Conservation (phyloP, 495 filamentous ascomycete species). For the Penicillium parvum region DNA sequence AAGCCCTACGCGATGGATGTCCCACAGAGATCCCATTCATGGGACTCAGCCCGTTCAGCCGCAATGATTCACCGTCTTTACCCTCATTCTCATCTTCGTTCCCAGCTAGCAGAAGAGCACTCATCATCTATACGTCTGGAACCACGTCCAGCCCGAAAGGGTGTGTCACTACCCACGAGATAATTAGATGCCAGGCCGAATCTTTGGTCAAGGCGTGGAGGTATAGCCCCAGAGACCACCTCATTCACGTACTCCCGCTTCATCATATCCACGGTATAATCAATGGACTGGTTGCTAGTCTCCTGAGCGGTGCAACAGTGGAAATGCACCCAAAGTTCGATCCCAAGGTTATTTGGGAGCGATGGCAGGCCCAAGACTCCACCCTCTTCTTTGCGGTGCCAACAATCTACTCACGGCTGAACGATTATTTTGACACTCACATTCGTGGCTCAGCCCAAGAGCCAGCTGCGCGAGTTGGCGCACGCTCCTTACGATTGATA, state of each 20-base stretch:
- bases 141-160: conserved; percentile 45
- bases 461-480: conserved; percentile 26
- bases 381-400: conserved; percentile 46
- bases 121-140: conserved; percentile 47
- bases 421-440: conserved; percentile 42
- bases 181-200: conserved; percentile 41
- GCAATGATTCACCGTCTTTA: conserved; percentile 19
- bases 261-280: conserved; percentile 45
- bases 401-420: conserved; percentile 44
- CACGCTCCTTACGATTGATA: conserved; percentile 33
- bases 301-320: conserved; percentile 37
- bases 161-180: conserved; percentile 42
- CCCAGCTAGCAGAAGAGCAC: conserved; percentile 30
- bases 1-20: conserved; percentile 29
- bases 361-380: conserved; percentile 35
- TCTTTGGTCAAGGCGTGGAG: conserved; percentile 36
- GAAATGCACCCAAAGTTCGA: conserved; percentile 47
- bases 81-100: conserved; percentile 29
- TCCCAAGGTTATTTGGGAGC: conserved; percentile 38
- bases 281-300: conserved; percentile 36
- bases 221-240: conserved; percentile 31
- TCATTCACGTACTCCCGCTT: conserved; percentile 45
- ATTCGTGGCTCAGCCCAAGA: conserved; percentile 39
- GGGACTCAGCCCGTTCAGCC: conserved; percentile 28
- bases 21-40: conserved; percentile 28